Evolutionary conservation across 768 basidiomycete species (phyloP), one percentile per base, ranked within the genome.

Genomic region (Phylloporus rhodoxanthus): DNA sequence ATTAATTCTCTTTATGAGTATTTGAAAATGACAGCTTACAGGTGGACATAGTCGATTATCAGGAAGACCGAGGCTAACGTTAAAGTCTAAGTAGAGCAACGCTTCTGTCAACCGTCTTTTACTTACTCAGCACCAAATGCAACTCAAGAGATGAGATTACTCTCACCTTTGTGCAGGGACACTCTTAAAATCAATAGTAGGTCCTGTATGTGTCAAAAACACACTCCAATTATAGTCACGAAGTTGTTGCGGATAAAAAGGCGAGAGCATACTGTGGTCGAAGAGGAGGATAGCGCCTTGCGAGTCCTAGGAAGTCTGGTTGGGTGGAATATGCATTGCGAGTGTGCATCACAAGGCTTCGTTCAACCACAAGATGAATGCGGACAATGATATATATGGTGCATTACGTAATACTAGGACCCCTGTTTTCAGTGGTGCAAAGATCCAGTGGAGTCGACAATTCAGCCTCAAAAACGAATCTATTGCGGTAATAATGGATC

Each of bases 31-130:
- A 26, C 23, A 11, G 65, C 81, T 50, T 61, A 95, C 92, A 0
- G 93, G 87, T 28, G 94, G 94, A 66, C 93, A 95, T 6, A 96
- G 69, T 47, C 93, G 72, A 66, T 91, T 78, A 2, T 72, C 63
- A 2, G 87, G 87, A 11, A 96, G 67, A 3, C 69, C 57, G 1
- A 94, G 57, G 28, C 69, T 69, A 29, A 95, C 59, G 1, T 72
- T 67, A 61, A 92, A 95, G 68, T 94, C 90, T 25, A 82, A 75
- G 53, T 75, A 70, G 26, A 95, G 74, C 20, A 97, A 72, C 0
- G 87, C 87, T 57, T 85, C 75, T 2, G 94, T 95, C 56, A 96
- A 70, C 38, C 80, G 74, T 60, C 94, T 91, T 3, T 29, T 58
- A 46, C 54, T 62, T 38, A 40, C 40, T 46, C 41, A 49, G 47